Base-by-base conservation (phyloP, 805 yeast species). In the Candida qinlingensis region DNA sequence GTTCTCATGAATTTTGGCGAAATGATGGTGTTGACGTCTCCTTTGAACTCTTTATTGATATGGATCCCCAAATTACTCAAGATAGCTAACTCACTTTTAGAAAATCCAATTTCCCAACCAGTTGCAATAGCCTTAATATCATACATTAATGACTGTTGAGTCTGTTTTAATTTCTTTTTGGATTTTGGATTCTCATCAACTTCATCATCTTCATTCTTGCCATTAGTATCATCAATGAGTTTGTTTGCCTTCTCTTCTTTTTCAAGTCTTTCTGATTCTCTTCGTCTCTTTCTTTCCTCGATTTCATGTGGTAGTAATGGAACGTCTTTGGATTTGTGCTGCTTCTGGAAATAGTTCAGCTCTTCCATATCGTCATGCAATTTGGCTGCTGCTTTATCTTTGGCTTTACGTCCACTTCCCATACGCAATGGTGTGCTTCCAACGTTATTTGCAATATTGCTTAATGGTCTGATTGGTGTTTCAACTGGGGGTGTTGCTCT, bases 1-100 rank as follows among this genome's bases (percentile, higher is more conserved):
- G 98, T 92, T 54, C 97, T 72, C 57, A 86, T 62, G n/a, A 85
- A 73, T 51, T 80, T 80, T 1, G 97, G 96, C 0, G 97, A 91
- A 9, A 91, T 78, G 9, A 86, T 66, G 0, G 79, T 65, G 57
- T 80, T 77, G 1, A 70, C 60, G 6, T 67, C 68, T 11, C 64
- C 61, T 27, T 54, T 58, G 38, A 61, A 46, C 30, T 61, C 65
- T 36, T 52, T 59, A 6, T 66, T 63, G 6, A 86, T 66, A 28
- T 67, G 66, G 31, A 91, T 76, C 0, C 96, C 96, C 9, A 80
- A 58, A n/a, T 65, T 65, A 13, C 66, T 60, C 36, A 87, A 60
- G 1, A 71, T 63, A 19, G 63, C 59, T 13, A 66, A 46, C 51
- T 82, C 87, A 3, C 69, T 52, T 42, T 70, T 69, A 9, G 67